These are phyloP conservation scores for Obba rivulosa DNA, from an alignment of 768 basidiomycete species.

Conservation along the genomic window DNA sequence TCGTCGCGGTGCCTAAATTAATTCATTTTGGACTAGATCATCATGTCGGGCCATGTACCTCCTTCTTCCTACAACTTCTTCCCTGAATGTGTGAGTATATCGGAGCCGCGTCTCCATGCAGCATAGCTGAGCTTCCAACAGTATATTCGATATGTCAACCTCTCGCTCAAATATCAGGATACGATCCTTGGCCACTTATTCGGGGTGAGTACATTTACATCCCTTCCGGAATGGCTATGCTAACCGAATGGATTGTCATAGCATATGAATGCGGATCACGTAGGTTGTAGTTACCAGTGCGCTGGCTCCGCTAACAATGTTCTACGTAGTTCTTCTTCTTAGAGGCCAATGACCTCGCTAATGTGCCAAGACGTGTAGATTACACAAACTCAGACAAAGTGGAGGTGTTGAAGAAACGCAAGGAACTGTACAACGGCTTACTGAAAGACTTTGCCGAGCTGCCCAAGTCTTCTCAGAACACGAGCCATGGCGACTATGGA, in stretches of 20 bases:
- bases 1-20: conserved; percentile 14
- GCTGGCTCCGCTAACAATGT: neutral
- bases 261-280: conserved; percentile 86
- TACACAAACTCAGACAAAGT: conserved; percentile 6
- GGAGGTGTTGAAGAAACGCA: conserved; percentile 18
- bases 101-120: conserved; percentile 3
- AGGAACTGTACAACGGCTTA: conserved; percentile 50
- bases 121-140: conserved; percentile 18
- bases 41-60: conserved; percentile 68
- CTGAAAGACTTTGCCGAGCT: conserved; percentile 61
- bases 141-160: conserved; percentile 66
- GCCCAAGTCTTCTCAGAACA: conserved; percentile 42
- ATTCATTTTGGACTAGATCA: conserved; percentile 37
- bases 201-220: conserved; percentile 49
- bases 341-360: conserved; percentile 25
- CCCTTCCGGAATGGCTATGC: conserved; percentile 17
- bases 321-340: conserved; percentile 26
- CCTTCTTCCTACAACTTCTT: conserved; percentile 78
- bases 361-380: conserved; percentile 4
- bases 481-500: conserved; percentile 61
- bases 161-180: conserved; percentile 81
- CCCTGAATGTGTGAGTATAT: conserved; percentile 69
- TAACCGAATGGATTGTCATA: conserved; percentile 18
- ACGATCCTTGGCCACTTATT: conserved; percentile 83
- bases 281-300: conserved; percentile 19